Evolutionary conservation across 2,329 filamentous ascomycete species (phyloP), one percentile per base, ranked within the genome.

Genomic region (Alternaria consortialis): DNA sequence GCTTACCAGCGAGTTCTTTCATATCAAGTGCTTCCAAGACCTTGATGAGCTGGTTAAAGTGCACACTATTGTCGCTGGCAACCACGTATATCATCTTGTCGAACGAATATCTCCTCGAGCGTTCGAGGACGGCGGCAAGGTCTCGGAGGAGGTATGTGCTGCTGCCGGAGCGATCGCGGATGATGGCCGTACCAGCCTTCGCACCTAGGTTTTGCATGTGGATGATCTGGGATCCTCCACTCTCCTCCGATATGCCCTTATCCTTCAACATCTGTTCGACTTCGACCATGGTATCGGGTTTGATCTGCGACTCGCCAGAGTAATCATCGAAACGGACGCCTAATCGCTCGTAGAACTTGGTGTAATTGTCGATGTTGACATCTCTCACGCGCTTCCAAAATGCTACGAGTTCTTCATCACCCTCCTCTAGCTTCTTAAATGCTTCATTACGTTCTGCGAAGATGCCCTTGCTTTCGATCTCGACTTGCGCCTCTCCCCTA

Each of bases 81-180:
- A 93, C 87, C 9, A 93, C 90, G 71, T 93, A 93, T 63, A 93
- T 90, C 90, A 93, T 91, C 75, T 91, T 87, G 79, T 93, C 90
- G 69, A 91, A 92, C 11, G 87, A 76, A 79, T 80, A 80, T 71
- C 85, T 84, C 23, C 88, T 83, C 48, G 86, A 80, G 57, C 91
- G 87, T 71, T 88, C 86, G 54, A 93, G 80, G 29, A 92, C 85
- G 72, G 93, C 90, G 68, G 88, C 90, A 64, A 94, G 90, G 77
- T 94, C 91, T 67, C 91, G 87, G 52, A 91, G 92, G 47, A 94
- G 84, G 75, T 94, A 94, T 34, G 92, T 85, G 40, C 90, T 90
- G 12, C 90, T 92, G 56, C 91, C 91, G 65, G 91, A 89, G 67
- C 86, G 87, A 81, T 92, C 91, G 66, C 89, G 86, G 60, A 93